Conservation (phyloP, 1,284 basidiomycete species). For the Boletus semigastroideus region DNA sequence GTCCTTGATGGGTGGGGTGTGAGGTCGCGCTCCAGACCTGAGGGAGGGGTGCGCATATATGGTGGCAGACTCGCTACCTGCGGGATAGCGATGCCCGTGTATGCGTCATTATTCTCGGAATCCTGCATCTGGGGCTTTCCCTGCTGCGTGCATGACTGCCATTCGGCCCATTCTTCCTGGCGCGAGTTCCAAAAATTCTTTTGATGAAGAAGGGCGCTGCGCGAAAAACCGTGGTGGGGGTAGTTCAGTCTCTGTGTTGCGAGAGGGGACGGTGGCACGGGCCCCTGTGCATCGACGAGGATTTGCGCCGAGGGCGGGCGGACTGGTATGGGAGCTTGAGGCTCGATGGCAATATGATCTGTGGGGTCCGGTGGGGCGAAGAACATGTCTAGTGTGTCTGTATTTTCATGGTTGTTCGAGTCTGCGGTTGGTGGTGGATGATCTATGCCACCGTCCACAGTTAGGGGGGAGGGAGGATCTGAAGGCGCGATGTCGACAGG, state of each 20-base stretch:
- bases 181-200: slow-evolving; percentile 61
- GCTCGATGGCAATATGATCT: slow-evolving; percentile 3
- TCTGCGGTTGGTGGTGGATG: slow-evolving; percentile 6
- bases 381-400: neutral
- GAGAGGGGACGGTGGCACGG: slow-evolving; percentile 1
- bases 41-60: slow-evolving; percentile 20
- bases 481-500: slow-evolving; percentile 4
- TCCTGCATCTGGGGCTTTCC: slow-evolving; percentile 19
- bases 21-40: slow-evolving; percentile 31
- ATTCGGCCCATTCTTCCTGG: slow-evolving; percentile 48
- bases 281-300: slow-evolving; percentile 4
- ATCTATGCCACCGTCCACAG: neutral
- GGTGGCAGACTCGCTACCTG: slow-evolving; percentile 14
- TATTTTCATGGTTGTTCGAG: neutral
- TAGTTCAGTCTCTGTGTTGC: slow-evolving; percentile 24
- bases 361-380: slow-evolving; percentile 3
- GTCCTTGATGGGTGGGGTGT: slow-evolving; percentile 11
- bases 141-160: slow-evolving; percentile 28
- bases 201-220: slow-evolving; percentile 52
- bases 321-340: slow-evolving; percentile 23
- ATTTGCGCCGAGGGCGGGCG: slow-evolving; percentile 11
- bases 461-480: neutral
- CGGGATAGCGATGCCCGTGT: slow-evolving; percentile 17
- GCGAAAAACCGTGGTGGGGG: slow-evolving; percentile 56
- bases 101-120: slow-evolving; percentile 32